Evolutionary conservation across 306 rosid species (phyloP), one percentile per base, ranked within the genome.

Genomic region (Astragalus membranaceus): DNA sequence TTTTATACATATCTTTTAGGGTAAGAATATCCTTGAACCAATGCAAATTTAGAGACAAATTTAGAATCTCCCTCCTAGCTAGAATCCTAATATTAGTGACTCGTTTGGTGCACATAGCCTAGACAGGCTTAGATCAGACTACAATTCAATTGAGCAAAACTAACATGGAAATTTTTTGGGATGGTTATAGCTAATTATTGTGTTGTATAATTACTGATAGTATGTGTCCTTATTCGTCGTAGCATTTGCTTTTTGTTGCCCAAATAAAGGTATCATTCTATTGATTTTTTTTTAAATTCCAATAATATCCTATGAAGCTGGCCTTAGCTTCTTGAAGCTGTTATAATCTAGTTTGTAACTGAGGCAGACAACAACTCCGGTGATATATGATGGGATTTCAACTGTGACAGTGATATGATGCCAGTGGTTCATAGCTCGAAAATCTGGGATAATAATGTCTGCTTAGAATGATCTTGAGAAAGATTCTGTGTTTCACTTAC

Each of bases 81-180:
- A 26, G 3, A 26, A 64, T 61, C 65, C 39, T 54, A 16, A 43
- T 42, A 11, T 16, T 36, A 1, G 74, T 57, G 75, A 7, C 43
- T 46, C 58, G 56, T 26, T 68, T 54, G 58, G 68, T 73, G 73
- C 82, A 47, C 67, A 65, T 37, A 74, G 59, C 48, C 66, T 74
- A 56, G 42, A 71, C 74, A 69, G 62, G 64, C 41, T 48, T 58
- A 58, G 46, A 41, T 69, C 52, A 65, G 71, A 70, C 42, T 74
- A 46, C 73, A 39, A 44, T 66, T 81, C 71, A 71, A 75, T 48
- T 35, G 48, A 59, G 69, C 41, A 52, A 61, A 70, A 60, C 65
- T 33, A 82, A 82, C 73, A 15, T 29, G 44, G 73, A 65, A 64
- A 74, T 64, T 64, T 64, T 69, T 61, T 70, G 64, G 55, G 67